These are phyloP conservation scores for Talaromyces verruculosus DNA, from an alignment of 2,329 filamentous ascomycete species.

Conservation along the genomic window DNA sequence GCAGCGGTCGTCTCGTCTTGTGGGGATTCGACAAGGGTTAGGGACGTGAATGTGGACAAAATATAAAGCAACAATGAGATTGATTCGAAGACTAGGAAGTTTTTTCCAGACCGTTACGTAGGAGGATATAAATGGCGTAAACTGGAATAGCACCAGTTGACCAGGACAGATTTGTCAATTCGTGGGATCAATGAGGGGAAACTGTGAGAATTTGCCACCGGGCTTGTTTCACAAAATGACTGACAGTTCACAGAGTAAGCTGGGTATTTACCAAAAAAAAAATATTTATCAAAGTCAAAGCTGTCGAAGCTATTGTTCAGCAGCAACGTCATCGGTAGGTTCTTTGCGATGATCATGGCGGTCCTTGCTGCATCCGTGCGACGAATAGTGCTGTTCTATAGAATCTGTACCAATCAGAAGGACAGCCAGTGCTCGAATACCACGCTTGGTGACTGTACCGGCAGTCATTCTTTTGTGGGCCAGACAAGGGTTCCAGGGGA, in stretches of 20 bases:
- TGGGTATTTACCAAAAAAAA: background rate
- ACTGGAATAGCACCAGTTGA: background rate
- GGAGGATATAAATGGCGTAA: background rate
- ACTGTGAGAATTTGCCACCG: background rate
- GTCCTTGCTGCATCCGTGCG: background rate
- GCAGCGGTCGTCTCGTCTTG: background rate
- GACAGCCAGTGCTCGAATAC: background rate
- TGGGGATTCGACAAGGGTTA: background rate
- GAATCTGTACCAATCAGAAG: background rate
- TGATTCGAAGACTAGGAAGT: background rate
- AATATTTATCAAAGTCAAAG: background rate
- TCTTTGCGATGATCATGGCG: background rate
- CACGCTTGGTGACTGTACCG: background rate
- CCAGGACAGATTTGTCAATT: background rate
- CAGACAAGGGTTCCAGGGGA: background rate
- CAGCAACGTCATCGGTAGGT: conserved; percentile 5
- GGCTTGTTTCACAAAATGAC: background rate
- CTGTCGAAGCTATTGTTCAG: background rate
- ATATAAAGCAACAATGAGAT: background rate
- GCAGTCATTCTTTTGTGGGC: background rate
- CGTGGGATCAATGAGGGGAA: background rate
- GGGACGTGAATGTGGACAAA: background rate
- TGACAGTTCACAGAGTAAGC: background rate
- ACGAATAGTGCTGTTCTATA: background rate
- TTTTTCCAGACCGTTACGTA: background rate